Evolutionary conservation across 805 yeast species (phyloP).

Genomic region (Dipodascopsis uninucleata): DNA sequence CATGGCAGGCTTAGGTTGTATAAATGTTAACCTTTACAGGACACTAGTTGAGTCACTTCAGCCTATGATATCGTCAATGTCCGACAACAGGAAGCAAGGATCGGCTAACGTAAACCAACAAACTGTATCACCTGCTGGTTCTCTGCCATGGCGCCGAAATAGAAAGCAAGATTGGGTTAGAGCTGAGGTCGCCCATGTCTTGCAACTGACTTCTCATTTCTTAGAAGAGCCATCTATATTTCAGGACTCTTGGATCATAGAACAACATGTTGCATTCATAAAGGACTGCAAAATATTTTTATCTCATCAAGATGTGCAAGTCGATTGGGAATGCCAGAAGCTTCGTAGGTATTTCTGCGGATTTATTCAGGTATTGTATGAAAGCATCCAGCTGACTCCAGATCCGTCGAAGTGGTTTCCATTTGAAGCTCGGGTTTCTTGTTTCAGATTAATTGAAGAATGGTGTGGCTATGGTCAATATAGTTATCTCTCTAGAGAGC

Average conservation of each 20-base stretch:
- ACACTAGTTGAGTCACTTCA: conserved; percentile 58
- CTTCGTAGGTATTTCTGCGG: conserved; percentile 81
- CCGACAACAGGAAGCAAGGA: neutral
- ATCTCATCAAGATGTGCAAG: conserved; percentile 55
- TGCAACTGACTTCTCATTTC: conserved; percentile 66
- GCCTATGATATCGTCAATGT: conserved; percentile 8
- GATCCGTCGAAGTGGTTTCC: conserved; percentile 61
- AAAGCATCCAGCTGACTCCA: conserved; percentile 34
- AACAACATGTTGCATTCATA: conserved; percentile 57
- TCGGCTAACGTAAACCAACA: conserved; percentile 4
- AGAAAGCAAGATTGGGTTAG: conserved; percentile 43
- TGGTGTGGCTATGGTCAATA: conserved; percentile 92
- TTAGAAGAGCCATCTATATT: conserved; percentile 49
- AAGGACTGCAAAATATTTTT: conserved; percentile 60
- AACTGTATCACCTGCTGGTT: conserved; percentile 10
- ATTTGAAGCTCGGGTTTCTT: conserved; percentile 77
- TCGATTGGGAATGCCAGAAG: conserved; percentile 66
- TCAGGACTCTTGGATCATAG: conserved; percentile 65
- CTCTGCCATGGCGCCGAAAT: conserved; percentile 18
- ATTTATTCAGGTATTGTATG: conserved; percentile 68
- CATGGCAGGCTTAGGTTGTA: conserved; percentile 82
- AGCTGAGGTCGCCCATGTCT: conserved; percentile 72
- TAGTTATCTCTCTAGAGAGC: conserved; percentile 54
- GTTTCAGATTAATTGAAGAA: conserved; percentile 77
- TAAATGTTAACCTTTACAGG: conserved; percentile 83